phyloP scores from a whole-genome alignment of 331 rosid species.

The Stylosanthes scabra region DNA sequence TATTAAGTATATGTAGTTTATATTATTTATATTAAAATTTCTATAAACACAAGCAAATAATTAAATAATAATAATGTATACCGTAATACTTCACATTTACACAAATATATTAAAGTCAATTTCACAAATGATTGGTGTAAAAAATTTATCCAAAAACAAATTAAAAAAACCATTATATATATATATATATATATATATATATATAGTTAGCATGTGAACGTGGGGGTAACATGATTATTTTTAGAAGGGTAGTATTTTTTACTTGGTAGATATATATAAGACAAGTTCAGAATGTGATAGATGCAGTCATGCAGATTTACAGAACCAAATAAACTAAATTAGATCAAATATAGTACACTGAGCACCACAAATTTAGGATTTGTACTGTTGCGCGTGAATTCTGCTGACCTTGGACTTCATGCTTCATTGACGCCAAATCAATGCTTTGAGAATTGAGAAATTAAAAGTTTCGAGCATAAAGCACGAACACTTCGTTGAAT shows the following conservation, averaged over 20 bases:
- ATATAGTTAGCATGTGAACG: not conserved
- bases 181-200: not conserved
- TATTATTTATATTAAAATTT: too few species aligned
- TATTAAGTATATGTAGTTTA: too few species aligned
- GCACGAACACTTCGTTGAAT: too few species aligned
- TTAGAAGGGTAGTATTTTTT: not conserved
- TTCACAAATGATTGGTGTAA: not conserved
- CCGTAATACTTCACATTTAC: too few species aligned
- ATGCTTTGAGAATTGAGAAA: too few species aligned
- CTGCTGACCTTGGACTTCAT: not conserved
- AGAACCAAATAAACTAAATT: not conserved
- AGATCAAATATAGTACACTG: not conserved
- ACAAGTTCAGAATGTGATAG: not conserved
- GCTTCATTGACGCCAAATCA: too few species aligned
- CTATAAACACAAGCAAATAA: too few species aligned
- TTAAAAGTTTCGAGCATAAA: too few species aligned
- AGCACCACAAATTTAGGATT: conserved; percentile 1
- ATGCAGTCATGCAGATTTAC: not conserved
- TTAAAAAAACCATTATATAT: not conserved
- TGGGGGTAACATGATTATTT: not conserved
- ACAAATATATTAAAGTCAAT: too few species aligned
- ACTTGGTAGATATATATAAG: not conserved
- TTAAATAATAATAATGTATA: too few species aligned
- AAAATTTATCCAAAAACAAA: not conserved
- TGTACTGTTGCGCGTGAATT: not conserved